phyloP scores from a whole-genome alignment of 1,139 yeast genomes.

The Nadsonia starkeyi-henricii region DNA sequence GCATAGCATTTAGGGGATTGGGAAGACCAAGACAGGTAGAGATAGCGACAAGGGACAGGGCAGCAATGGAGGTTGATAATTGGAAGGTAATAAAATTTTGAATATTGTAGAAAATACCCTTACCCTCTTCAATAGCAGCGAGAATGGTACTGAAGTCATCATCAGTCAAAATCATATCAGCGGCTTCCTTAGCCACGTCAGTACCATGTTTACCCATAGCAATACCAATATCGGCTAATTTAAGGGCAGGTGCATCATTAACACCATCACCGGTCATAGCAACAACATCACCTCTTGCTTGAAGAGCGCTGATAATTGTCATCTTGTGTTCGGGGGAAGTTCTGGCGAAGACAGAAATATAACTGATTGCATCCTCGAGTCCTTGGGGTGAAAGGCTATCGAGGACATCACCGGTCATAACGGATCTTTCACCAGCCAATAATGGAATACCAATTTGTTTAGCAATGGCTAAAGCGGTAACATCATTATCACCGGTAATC shows the following conservation, averaged over 20 bases:
- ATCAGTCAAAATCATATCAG: slow-evolving; percentile 94
- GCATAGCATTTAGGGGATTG: slow-evolving; percentile 97
- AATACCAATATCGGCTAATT: slow-evolving; percentile 92
- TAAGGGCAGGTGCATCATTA: slow-evolving; percentile 97
- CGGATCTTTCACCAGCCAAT: slow-evolving; percentile 39
- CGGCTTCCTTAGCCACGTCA: slow-evolving; percentile 96
- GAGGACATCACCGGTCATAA: slow-evolving; percentile 71
- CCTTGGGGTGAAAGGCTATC: slow-evolving; percentile 58
- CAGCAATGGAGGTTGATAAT: slow-evolving; percentile 89
- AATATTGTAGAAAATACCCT: slow-evolving; percentile 87
- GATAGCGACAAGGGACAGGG: slow-evolving; percentile 74
- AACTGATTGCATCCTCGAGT: slow-evolving; percentile 57
- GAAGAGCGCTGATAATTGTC: slow-evolving; percentile 79
- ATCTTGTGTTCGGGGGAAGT: slow-evolving; percentile 95
- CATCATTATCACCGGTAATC: slow-evolving; percentile 95
- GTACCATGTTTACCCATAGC: slow-evolving; percentile 97
- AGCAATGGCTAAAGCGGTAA: slow-evolving; percentile 87
- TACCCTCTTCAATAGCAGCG: slow-evolving; percentile 90
- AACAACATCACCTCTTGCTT: slow-evolving; percentile 84
- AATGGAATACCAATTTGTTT: slow-evolving; percentile 85
- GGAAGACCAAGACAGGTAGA: slow-evolving; percentile 79
- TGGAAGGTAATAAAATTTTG: slow-evolving; percentile 91
- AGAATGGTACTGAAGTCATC: slow-evolving; percentile 91
- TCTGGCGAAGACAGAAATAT: slow-evolving; percentile 87
- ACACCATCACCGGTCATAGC: slow-evolving; percentile 99